phyloP scores from a whole-genome alignment of 164 flowering plant genomes.

The Vitis labrusca region DNA sequence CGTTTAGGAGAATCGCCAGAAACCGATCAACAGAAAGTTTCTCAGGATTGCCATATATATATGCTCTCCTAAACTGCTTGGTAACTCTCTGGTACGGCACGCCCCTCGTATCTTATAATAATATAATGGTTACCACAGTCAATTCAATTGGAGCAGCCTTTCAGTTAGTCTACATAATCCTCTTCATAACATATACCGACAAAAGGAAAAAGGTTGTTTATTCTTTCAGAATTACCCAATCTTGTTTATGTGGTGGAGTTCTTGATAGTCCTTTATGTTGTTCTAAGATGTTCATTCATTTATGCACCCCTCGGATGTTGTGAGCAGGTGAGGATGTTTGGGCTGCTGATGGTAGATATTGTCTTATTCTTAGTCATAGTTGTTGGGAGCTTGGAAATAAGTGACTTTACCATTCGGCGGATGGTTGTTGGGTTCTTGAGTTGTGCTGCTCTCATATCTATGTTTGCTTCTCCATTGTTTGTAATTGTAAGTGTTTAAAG shows the following conservation, averaged over 20 bases:
- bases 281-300: neutral
- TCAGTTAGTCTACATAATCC: slow-evolving; percentile 45
- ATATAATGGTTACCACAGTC: slow-evolving; percentile 43
- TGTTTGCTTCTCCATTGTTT: slow-evolving; percentile 71
- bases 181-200: slow-evolving; percentile 47
- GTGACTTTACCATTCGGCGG: slow-evolving; percentile 22
- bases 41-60: slow-evolving; percentile 85
- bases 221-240: neutral
- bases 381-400: slow-evolving; percentile 41
- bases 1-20: slow-evolving; percentile 73
- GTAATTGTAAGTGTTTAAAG: slow-evolving; percentile 42
- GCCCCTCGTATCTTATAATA: slow-evolving; percentile 47
- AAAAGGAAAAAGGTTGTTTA: slow-evolving; percentile 39
- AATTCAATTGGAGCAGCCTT: slow-evolving; percentile 60
- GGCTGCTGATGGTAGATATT: slow-evolving; percentile 37
- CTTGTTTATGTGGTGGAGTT: neutral
- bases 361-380: slow-evolving; percentile 32
- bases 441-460: slow-evolving; percentile 54
- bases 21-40: slow-evolving; percentile 76
- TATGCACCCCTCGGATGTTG: neutral
- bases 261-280: neutral
- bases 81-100: slow-evolving; percentile 64
- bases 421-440: slow-evolving; percentile 43
- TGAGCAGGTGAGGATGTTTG: slow-evolving; percentile 44
- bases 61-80: slow-evolving; percentile 76